Conservation (phyloP, 1,284 basidiomycete species). For the Ceraceosorus bombacis region DNA sequence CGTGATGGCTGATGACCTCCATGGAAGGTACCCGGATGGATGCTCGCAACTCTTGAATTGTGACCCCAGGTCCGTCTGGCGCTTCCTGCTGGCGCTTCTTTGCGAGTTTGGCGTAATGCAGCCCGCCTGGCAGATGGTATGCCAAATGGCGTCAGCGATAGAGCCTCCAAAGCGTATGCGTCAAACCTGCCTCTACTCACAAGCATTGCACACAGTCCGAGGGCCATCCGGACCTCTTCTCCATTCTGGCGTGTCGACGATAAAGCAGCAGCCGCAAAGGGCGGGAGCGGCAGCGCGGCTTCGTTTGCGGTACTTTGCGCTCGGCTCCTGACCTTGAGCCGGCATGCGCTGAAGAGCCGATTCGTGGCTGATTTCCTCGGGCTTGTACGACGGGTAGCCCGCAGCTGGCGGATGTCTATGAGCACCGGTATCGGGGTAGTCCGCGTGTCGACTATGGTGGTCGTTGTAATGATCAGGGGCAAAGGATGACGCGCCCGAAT, state of each 20-base stretch:
- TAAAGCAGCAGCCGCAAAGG: conserved; percentile 38
- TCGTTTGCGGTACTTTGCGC: conserved; percentile 42
- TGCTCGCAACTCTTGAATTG: conserved; percentile 35
- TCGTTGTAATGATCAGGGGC: too few relatives aligned
- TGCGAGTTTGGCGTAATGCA: conserved; percentile 33
- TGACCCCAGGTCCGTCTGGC: conserved; percentile 24
- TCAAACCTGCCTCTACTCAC: conserved; percentile 5
- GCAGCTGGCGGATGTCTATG: too few relatives aligned
- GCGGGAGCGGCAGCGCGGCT: conserved; percentile 44
- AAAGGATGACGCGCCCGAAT: too few relatives aligned
- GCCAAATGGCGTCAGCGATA: neutral
- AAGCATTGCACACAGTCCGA: conserved; percentile 46
- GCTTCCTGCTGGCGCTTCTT: conserved; percentile 25
- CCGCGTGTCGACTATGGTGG: too few relatives aligned
- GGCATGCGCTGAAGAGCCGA: too few relatives aligned
- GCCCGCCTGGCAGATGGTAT: conserved; percentile 9
- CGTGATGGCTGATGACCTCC: too few relatives aligned
- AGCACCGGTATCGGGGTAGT: too few relatives aligned
- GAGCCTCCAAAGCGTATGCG: neutral
- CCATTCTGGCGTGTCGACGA: conserved; percentile 45
- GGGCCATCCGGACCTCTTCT: conserved; percentile 44
- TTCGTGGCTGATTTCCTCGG: too few relatives aligned
- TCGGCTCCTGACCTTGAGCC: too few relatives aligned
- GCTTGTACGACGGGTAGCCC: too few relatives aligned
- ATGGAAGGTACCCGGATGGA: neutral